Conservation (phyloP, 441 rosid species). For the Corymbia calophylla region DNA sequence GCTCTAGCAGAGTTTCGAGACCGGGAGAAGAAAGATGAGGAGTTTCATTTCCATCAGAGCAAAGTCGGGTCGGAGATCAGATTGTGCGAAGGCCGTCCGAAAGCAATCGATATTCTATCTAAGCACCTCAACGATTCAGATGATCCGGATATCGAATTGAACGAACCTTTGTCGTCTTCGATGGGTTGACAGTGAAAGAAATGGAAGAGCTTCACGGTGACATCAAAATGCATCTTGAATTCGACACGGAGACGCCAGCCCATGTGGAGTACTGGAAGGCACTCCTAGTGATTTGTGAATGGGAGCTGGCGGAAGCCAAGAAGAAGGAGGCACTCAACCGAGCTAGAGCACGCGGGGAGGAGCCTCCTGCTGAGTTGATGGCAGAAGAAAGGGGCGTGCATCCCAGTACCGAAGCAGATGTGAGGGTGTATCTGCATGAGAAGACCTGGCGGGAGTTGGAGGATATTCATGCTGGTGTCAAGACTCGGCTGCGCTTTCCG, state of each 20-base stretch:
- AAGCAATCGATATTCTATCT: not conserved
- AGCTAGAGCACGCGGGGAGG: rapidly evolving
- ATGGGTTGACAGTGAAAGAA: not conserved
- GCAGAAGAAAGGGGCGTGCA: not conserved
- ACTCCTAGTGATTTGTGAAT: not conserved
- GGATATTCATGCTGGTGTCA: not conserved
- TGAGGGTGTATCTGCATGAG: not conserved
- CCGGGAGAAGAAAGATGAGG: not conserved
- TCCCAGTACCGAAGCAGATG: not conserved
- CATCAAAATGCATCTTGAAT: not conserved
- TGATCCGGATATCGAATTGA: not conserved
- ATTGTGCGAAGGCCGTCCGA: not conserved
- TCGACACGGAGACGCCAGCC: not conserved
- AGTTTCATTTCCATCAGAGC: not conserved
- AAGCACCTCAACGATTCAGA: not conserved
- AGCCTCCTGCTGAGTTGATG: not conserved
- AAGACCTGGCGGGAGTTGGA: not conserved
- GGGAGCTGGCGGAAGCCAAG: not conserved
- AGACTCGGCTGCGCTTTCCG: not conserved
- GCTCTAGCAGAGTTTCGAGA: not conserved
- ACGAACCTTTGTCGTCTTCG: not conserved
- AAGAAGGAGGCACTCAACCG: not conserved
- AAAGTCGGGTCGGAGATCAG: not conserved
- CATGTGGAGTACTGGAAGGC: not conserved
- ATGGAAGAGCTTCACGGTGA: not conserved